Conservation (phyloP, 225 moss, liverwort and hornwort species). For the Straminergon stramineum region DNA sequence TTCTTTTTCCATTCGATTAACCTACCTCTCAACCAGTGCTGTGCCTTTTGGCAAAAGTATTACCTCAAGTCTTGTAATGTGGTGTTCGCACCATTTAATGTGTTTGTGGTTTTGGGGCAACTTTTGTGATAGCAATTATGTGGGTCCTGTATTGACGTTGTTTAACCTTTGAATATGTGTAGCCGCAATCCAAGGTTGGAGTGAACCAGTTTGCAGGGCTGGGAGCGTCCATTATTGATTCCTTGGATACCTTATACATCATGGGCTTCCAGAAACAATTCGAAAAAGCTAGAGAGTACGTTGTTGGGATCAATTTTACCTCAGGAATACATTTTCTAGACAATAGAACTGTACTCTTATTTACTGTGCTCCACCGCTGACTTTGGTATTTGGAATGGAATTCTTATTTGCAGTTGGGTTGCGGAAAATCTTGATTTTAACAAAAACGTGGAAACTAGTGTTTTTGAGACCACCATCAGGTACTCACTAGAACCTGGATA, state of each 20-base stretch:
- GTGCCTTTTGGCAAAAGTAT: not conserved
- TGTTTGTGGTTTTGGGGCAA: not conserved
- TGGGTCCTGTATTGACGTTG: not conserved
- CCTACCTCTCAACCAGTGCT: not conserved
- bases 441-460: constrained; percentile 71
- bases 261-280: constrained; percentile 89
- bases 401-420: constrained; percentile 60
- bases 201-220: constrained; percentile 75
- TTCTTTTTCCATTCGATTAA: not conserved
- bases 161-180: not conserved
- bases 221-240: constrained; percentile 90
- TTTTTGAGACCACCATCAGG: constrained; percentile 99
- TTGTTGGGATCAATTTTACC: not conserved
- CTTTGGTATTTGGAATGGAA: not conserved
- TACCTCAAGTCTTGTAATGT: not conserved
- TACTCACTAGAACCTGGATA: not conserved
- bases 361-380: not conserved
- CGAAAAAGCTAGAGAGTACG: constrained; percentile 80
- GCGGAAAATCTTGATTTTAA: constrained; percentile 70
- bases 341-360: not conserved
- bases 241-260: constrained; percentile 85
- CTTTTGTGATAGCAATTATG: not conserved
- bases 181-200: constrained; percentile 68
- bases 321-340: not conserved
- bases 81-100: not conserved